Base-by-base conservation (phyloP, 2,329 filamentous ascomycete genomes). In the Aphanoascus verrucosus region DNA sequence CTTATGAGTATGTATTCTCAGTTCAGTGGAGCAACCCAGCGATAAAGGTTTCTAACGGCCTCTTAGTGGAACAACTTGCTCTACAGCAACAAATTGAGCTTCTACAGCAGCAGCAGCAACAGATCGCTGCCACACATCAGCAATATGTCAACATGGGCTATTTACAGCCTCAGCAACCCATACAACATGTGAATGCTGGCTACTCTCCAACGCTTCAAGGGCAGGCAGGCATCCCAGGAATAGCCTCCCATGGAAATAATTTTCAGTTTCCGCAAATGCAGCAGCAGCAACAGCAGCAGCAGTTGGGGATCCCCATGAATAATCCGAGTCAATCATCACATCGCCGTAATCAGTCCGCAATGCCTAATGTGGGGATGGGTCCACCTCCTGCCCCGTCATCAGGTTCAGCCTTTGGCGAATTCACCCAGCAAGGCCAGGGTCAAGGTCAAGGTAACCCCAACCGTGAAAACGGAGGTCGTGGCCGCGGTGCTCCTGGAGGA, bases 281-380 rank as follows among this genome's bases (percentile, higher is more conserved):
- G 58, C 76, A 74, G 60, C 70, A 74, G 65, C 58, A 59, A 17
- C 43, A 28, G 23, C 23, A 28, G 23, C 23, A 28, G 23, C 23
- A 28, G 23, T 7, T 59, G 11, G 54, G 54, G 11, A 15, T 87
- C 35, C 78, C 81, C 53, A 82, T 91, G 81, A 85, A 83, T 63
- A 77, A 85, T 58, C 85, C 87, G 42, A 83, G 80, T 58, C 88
- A 93, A 69, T 84, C 86, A 59, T 84, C 88, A 70, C 93, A 98
- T 79, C 89, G 93, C 71, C 89, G 93, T 75, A 97, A 97, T 77
- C 91, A 96, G 74, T 97, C 93, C 68, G 91, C 91, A 67, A 79
- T 97, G 61, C 90, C 93, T 49, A 93, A 88, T 64, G 88, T 96
- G 79, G 82, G 84, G 57, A 86, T 94, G 82, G 88, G 88, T 20